Evolutionary conservation across 2,329 filamentous ascomycete species (phyloP), one percentile per base, ranked within the genome.

Genomic region (Colletotrichum godetiae): DNA sequence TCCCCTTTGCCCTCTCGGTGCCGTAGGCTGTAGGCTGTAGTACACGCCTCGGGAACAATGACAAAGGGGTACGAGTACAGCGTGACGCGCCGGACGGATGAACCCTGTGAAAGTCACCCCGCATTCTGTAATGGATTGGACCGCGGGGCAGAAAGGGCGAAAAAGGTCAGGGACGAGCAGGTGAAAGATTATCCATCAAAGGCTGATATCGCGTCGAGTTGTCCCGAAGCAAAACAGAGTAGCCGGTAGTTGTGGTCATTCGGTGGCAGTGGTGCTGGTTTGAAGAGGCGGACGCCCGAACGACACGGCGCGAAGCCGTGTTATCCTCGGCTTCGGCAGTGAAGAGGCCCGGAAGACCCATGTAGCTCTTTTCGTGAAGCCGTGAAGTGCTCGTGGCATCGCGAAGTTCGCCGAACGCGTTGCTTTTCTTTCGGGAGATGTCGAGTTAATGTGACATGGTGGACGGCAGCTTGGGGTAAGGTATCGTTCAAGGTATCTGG

Each of bases 141-240:
- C 62, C 52, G 52, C 52, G 63, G 55, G 56, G 52, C 52, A 29
- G n/a, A 55, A 11, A 55, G 27, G 42, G 76, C 77, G 76, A 78
- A 74, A 77, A 77, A 74, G 73, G 74, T 71, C 75, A 76, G 76
- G 74, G 67, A 75, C 75, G 63, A 68, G 24, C 59, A 46, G 37
- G 59, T 46, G 59, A 61, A 24, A 29, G 46, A 61, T 22, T 22
- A 31, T 56, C 33, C 33, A 37, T 37, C 11, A 55, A 57, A 76
- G 72, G 63, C 55, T 64, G 52, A 69, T 46, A 37, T 63, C 64
- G 69, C 68, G 63, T 67, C 63, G 68, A 72, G 49, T 66, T 72
- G 46, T 72, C 52, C 63, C 58, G 67, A 69, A 46, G 27, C 22
- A 13, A 52, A 19, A 58, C n/a, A n/a, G 42, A n/a, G 42, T 49